These are phyloP conservation scores for Allomyces macrogynus DNA, from an alignment of 192 early-diverging fungal genomes.

Conservation along the genomic window DNA sequence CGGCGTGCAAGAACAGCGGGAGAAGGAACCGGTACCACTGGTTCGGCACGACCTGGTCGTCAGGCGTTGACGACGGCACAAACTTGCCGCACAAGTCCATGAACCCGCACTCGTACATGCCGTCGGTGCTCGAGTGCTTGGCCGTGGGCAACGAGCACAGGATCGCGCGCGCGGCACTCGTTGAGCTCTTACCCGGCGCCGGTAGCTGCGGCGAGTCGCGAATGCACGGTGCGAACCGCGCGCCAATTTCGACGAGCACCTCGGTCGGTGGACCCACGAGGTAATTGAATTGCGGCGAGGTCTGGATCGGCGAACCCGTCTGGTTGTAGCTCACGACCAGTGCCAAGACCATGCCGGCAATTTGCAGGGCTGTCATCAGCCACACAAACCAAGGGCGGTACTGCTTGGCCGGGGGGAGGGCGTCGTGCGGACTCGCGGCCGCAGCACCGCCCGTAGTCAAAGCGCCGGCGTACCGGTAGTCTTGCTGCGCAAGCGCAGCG, in stretches of 20 bases:
- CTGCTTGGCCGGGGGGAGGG: background rate
- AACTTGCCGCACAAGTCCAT: conserved; percentile 31
- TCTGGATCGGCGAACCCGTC: conserved; percentile 41
- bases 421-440: background rate
- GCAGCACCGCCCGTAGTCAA: background rate
- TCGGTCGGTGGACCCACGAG: conserved; percentile 57
- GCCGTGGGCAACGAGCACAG: conserved; percentile 1
- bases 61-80: background rate
- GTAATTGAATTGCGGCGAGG: conserved; percentile 40
- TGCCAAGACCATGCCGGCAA: conserved; percentile 24
- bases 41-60: conserved; percentile 20
- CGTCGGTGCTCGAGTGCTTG: background rate
- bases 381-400: conserved; percentile 22
- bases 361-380: conserved; percentile 16
- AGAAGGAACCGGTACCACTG: conserved; percentile 64
- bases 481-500: background rate
- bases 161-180: no score
- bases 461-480: background rate
- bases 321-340: conserved; percentile 29
- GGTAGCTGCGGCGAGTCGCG: conserved; percentile 11
- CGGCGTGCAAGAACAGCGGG: conserved; percentile 66
- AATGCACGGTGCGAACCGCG: conserved; percentile 67
- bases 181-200: background rate
- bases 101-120: conserved; percentile 23
- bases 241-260: conserved; percentile 45